Conservation (phyloP, 2,329 filamentous ascomycete species). For the Cladosporium sp. region DNA sequence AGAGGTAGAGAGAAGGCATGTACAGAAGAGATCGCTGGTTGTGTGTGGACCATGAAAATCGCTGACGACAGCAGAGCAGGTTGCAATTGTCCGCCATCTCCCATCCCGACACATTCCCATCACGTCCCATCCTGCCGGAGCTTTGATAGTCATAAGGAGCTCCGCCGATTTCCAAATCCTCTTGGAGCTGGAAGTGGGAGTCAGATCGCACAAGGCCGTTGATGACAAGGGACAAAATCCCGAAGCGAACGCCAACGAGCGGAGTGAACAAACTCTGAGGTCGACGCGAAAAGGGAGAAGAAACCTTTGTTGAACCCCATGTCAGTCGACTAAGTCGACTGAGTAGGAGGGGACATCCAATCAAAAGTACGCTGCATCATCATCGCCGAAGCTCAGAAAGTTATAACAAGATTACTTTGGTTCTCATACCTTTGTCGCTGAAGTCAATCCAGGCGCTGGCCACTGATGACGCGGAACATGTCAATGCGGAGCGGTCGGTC, state of each 20-base stretch:
- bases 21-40: background rate
- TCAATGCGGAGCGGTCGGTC: background rate
- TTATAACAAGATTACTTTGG: background rate
- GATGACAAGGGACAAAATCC: background rate
- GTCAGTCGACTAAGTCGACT: background rate
- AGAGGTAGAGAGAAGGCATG: background rate
- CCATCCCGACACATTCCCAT: background rate
- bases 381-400: background rate
- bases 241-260: background rate
- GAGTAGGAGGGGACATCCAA: background rate
- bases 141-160: background rate
- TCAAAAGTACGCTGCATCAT: background rate
- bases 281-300: background rate
- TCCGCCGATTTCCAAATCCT: background rate
- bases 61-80: background rate
- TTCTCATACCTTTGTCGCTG: background rate
- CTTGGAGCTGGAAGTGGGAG: background rate
- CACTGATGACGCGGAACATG: background rate
- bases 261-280: background rate
- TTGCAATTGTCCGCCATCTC: background rate
- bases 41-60: background rate
- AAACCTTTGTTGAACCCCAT: background rate
- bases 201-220: background rate
- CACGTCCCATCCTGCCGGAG: background rate
- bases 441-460: background rate